These are phyloP conservation scores for Aaosphaeria pasadenensis DNA, from an alignment of 2,329 filamentous ascomycete genomes.

Conservation along the genomic window DNA sequence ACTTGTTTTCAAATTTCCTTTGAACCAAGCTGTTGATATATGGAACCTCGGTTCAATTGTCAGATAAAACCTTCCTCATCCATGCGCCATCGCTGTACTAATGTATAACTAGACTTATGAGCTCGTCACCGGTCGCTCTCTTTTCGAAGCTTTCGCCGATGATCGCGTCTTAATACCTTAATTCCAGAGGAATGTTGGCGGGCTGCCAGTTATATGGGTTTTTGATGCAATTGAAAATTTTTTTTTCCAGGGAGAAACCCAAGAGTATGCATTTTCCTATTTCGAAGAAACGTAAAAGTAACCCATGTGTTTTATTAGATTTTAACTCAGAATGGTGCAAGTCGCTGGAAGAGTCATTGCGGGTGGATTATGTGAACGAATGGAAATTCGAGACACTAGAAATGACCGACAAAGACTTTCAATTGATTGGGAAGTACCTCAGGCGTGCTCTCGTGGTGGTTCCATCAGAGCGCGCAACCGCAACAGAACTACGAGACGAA, in stretches of 20 bases:
- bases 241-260: background rate
- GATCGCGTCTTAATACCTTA: background rate
- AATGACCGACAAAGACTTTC: background rate
- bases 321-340: background rate
- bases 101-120: background rate
- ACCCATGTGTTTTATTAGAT: background rate
- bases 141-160: background rate
- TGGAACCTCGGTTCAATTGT: slow-evolving; percentile 3
- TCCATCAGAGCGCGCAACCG: background rate
- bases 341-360: background rate
- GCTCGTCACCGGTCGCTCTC: background rate
- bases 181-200: background rate
- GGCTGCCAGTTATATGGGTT: slow-evolving; percentile 1
- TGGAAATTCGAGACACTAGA: background rate
- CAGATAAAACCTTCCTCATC: background rate
- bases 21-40: slow-evolving; percentile 2
- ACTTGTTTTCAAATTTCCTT: background rate
- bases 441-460: background rate
- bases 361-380: background rate
- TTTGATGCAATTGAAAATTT: background rate
- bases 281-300: background rate
- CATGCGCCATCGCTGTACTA: background rate
- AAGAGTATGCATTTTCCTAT: background rate
- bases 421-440: background rate
- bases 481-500: background rate